Evolutionary conservation across 768 basidiomycete genomes (phyloP).

Genomic region (Lentinus brumalis): DNA sequence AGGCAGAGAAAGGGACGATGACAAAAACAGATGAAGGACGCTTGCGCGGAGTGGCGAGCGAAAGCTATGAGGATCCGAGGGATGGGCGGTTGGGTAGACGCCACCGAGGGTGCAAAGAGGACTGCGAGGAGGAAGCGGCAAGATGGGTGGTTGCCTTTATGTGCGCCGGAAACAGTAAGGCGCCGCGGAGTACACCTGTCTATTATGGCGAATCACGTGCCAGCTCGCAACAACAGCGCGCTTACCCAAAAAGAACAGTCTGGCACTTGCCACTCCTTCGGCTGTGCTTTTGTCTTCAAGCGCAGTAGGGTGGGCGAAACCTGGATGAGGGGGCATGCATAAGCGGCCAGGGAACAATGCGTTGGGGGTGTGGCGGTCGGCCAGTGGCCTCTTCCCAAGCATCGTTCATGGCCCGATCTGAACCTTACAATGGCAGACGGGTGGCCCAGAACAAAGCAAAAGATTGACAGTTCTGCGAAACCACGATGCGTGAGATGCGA

Average conservation of each 20-base stretch:
- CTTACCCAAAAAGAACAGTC: background rate
- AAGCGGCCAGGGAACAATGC: too few relatives aligned
- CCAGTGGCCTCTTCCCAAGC: background rate
- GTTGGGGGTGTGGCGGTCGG: background rate
- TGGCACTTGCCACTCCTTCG: background rate
- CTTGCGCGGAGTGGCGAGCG: too few relatives aligned
- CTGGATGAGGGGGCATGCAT: too few relatives aligned
- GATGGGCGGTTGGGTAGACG: background rate
- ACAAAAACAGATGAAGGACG: too few relatives aligned
- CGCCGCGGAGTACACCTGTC: background rate
- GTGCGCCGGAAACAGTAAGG: background rate
- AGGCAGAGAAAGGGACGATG: background rate
- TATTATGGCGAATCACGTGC: background rate
- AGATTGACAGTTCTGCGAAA: background rate
- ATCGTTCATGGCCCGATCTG: background rate
- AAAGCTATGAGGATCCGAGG: background rate
- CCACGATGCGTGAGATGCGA: background rate
- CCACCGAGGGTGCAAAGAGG: background rate
- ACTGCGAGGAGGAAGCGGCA: background rate
- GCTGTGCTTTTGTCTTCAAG: too few relatives aligned
- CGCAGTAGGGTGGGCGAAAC: too few relatives aligned
- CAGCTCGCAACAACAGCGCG: background rate
- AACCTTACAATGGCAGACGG: background rate
- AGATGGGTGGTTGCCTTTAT: background rate
- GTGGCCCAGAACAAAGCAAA: background rate